Base-by-base conservation (phyloP, 2,329 filamentous ascomycete genomes). In the Anisogramma anomala region DNA sequence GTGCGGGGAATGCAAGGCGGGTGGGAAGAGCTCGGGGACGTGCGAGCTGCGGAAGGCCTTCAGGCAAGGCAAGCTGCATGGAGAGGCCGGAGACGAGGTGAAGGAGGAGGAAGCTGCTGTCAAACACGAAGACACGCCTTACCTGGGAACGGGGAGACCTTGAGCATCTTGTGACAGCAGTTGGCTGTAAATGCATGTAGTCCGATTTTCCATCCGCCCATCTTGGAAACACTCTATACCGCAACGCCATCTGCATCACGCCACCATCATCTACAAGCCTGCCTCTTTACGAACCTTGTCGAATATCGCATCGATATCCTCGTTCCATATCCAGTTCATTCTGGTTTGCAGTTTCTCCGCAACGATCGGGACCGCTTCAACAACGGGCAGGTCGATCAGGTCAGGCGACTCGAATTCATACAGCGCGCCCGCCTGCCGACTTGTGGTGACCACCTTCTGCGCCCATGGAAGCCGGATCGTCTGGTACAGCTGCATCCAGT, bases 1-100 rank as follows among this genome's bases (percentile, higher is more conserved):
- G 0, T 72, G 69, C 36, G 53, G 48, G 0, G 65, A 68, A 49
- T 72, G 69, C 47, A 60, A 53, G 46, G 66, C 67, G 0, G 64
- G 65, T 0, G 65, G 64, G 14, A 64, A 57, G 55, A 59, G 39
- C 15, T 10, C 50, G 2, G 63, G 65, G 0, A 57, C 54, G 23
- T 69, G 66, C 42, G 60, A 60, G 52, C 41, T 69, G 39, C 52
- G 65, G 33, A 63, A 49, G 49, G 61, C 59, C 6, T 67, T 67
- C 45, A 44, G 48, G 28, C 52, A 53, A 18, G 53, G 52, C 8
- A 51, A 50, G 36, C 32, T 52, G 5, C 50, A 50, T 19, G 50
- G 48, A 0, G 47, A 52, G 34, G 52, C 43, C 3, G 46, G 43
- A 1, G 19, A 39, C 22, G 41, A 39, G 0, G 22, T 43, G 18